These are phyloP conservation scores for Talaromyces piceae DNA, from an alignment of 2,329 filamentous ascomycete species.

Conservation along the genomic window DNA sequence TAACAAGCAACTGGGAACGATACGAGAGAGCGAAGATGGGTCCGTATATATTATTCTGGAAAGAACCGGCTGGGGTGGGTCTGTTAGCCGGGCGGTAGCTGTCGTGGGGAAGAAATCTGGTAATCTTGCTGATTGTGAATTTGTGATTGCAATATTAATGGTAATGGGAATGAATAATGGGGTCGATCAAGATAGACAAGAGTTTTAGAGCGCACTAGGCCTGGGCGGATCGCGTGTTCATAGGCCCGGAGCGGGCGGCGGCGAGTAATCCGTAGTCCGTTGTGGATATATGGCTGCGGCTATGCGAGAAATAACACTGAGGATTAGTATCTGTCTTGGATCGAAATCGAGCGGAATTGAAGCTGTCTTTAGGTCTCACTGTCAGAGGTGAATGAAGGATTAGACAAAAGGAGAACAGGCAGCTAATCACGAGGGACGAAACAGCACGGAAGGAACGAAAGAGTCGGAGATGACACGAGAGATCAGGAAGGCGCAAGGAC, in stretches of 20 bases:
- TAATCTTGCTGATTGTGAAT: background rate
- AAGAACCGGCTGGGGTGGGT: background rate
- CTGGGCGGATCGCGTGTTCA: background rate
- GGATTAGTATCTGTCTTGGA: background rate
- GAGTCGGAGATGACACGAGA: too few relatives aligned
- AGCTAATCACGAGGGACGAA: too few relatives aligned
- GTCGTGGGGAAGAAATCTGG: constrained; percentile 1
- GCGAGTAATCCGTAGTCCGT: background rate
- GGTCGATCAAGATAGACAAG: background rate
- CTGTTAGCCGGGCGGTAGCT: background rate
- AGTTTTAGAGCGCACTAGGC: background rate
- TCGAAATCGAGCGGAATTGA: background rate
- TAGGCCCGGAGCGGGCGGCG: background rate
- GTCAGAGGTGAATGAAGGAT: too few relatives aligned
- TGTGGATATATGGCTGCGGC: background rate
- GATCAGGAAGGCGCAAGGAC: too few relatives aligned
- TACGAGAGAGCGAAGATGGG: background rate
- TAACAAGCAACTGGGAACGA: background rate
- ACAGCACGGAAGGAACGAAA: background rate
- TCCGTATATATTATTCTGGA: constrained; percentile 1
- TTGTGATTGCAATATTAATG: constrained; percentile 1
- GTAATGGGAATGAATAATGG: background rate
- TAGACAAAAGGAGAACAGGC: too few relatives aligned
- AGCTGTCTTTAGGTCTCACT: too few relatives aligned
- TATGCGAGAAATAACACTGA: background rate